Conservation (phyloP, 345 rosid genomes). For the Dipteronia dyeriana region DNA sequence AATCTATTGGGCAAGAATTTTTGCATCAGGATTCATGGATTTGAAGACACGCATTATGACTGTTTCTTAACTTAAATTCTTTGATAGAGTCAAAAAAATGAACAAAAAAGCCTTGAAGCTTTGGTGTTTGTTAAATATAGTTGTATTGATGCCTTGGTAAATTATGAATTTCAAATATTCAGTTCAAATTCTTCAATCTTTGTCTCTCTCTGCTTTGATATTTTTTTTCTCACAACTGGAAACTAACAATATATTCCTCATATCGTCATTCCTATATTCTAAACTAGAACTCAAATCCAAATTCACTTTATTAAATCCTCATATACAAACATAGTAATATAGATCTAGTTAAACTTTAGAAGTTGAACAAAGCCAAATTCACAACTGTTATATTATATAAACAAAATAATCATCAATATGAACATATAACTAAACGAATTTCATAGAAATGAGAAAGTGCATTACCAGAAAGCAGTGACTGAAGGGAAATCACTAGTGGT, state of each 20-base stretch:
- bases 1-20: not conserved
- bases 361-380: not conserved
- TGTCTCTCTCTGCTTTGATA: too few relatives aligned
- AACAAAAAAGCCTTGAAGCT: too few relatives aligned
- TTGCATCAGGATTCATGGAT: not conserved
- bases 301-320: not conserved
- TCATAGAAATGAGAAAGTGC: not conserved
- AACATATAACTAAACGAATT: constrained; percentile 4
- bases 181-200: too few relatives aligned
- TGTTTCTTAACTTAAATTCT: too few relatives aligned
- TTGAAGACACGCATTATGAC: too few relatives aligned
- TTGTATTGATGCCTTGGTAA: too few relatives aligned
- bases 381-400: not conserved
- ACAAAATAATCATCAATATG: not conserved
- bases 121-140: too few relatives aligned
- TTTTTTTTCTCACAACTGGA: too few relatives aligned
- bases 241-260: too few relatives aligned
- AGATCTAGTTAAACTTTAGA: not conserved
- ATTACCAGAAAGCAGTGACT: constrained; percentile 69
- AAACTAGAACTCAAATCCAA: not conserved
- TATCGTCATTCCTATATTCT: not conserved
- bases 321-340: not conserved
- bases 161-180: too few relatives aligned
- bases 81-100: too few relatives aligned
- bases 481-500: constrained; percentile 74